Base-by-base conservation (phyloP, 1,284 basidiomycete species). In the Neonothopanus nambi region DNA sequence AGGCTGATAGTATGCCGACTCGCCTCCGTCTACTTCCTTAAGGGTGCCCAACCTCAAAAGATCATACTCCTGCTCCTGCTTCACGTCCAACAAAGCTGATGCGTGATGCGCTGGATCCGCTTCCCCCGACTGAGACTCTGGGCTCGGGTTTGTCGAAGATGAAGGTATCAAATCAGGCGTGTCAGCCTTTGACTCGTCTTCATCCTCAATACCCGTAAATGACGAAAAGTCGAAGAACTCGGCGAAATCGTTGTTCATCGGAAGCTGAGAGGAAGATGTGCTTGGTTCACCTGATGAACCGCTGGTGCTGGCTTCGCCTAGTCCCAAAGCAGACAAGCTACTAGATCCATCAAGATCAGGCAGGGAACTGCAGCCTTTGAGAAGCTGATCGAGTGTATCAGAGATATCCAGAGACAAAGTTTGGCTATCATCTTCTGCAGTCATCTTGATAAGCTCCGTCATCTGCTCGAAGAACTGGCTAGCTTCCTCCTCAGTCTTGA, bases 11-110 rank as follows among this genome's bases (percentile, higher is more conserved):
- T 85, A 89, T 51, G 82, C 75, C 21, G 82, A 79, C 71, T 89
- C 87, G 44, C 87, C 87, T 41, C 85, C 87, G 61, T 89, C 87
- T 42, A 91, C 82, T 64, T 87, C 86, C 63, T 81, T 81, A 74
- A 81, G 82, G 50, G 78, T 68, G 42, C 83, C 82, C 30, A 86
- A 69, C 42, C 81, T 76, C 55, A 87, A 71, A 38, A 76, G 70
- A 65, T 88, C 84, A 15, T 68, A 50, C 28, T 84, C 81, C 30
- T n/a, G n/a, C 52, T 83, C 80, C 40, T 67, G 67, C 69, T 81
- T 82, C 21, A 64, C 60, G 58, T 76, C 65, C 37, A 66, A 65
- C 54, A 69, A 67, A 33, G 66, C 56, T 18, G 63, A 63, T 56
- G 61, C 68, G 57, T 69, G 68, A 57, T 75, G 70, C 57, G 64